These are phyloP conservation scores for Triticum dicoccoides DNA, from an alignment of 176 grass and related monocot species.

Conservation along the genomic window DNA sequence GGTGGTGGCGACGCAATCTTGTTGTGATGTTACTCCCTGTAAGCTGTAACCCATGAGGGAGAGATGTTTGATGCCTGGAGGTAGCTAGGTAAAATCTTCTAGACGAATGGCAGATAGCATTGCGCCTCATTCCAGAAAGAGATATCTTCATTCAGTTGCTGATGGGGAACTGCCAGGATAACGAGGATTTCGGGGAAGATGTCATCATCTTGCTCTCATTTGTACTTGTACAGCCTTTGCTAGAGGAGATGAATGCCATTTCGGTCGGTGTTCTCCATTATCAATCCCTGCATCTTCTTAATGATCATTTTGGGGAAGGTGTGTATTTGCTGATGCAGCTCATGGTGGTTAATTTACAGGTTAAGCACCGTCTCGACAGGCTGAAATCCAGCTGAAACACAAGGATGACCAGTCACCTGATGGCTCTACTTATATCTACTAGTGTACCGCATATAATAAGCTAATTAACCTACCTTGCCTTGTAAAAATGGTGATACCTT, in stretches of 20 bases:
- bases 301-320: neutral
- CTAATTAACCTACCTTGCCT: too few species aligned
- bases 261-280: conserved; percentile 42
- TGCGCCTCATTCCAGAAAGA: conserved; percentile 44
- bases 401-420: too few species aligned
- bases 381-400: conserved; percentile 51
- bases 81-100: too few species aligned
- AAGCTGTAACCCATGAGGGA: too few species aligned
- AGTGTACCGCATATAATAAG: too few species aligned
- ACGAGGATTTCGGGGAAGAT: conserved; percentile 56
- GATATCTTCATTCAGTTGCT: conserved; percentile 56
- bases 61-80: too few species aligned
- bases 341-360: conserved; percentile 39
- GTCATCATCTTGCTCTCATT: conserved; percentile 37
- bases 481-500: too few species aligned
- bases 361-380: conserved; percentile 55
- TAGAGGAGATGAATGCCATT: conserved; percentile 57
- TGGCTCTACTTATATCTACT: too few species aligned
- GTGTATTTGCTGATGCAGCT: conserved; percentile 8
- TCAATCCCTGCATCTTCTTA: neutral
- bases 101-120: too few species aligned
- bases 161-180: conserved; percentile 48
- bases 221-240: conserved; percentile 36
- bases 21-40: too few species aligned
- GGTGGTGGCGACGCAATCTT: too few species aligned